Evolutionary conservation across 2,329 filamentous ascomycete species (phyloP), one percentile per base, ranked within the genome.

Genomic region (Aspergillus flavus): DNA sequence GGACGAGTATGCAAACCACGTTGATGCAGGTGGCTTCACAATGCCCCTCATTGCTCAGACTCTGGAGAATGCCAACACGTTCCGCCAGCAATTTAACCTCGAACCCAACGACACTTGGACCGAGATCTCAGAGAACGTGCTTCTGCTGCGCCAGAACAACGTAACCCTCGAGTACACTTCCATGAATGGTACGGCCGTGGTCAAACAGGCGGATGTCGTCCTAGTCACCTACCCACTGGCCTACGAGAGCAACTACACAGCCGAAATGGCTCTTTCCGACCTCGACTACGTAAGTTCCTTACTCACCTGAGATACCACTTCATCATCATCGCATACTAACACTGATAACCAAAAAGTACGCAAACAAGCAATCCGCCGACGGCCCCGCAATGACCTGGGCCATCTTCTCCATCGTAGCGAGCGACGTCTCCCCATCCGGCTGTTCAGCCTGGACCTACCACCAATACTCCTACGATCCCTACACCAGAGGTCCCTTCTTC

Each of bases 311-410:
- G 4, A 23, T 23, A 23, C 7, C 7, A 10, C 19, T 58, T 53
- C 41, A 1, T 16, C 30, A 16, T 14, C 3, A 10, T 1, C 19
- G 4, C 7, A 9, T 23, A 4, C 7, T 34, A 34, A 52, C 23
- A 11, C 54, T 45, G 56, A 46, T 56, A 59, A 64, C 46, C n/a
- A 46, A n/a, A 43, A 16, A 84, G 80, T 91, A 91, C 69, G 88
- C 89, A 5, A 86, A 86, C 52, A 89, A 87, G 60, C 89, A 91
- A 75, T 89, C 88, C 1, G 78, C 84, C 1, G 84, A 90, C 67
- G 89, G 89, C 0, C 89, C 89, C 1, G 89, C 86, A 3, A 92
- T 92, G 89, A 91, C 89, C 1, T 92, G 89, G 74, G 87, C 87
- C 11, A 86, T 90, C 11, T 91, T 90, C 75, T 86, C 86, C 54